A percentile compares a stretch with the other conserved stretches of the same genome.
These are phyloP conservation scores for Backusella circina DNA, from an alignment of 192 early-diverging fungal genomes.

Conservation along the genomic window DNA sequence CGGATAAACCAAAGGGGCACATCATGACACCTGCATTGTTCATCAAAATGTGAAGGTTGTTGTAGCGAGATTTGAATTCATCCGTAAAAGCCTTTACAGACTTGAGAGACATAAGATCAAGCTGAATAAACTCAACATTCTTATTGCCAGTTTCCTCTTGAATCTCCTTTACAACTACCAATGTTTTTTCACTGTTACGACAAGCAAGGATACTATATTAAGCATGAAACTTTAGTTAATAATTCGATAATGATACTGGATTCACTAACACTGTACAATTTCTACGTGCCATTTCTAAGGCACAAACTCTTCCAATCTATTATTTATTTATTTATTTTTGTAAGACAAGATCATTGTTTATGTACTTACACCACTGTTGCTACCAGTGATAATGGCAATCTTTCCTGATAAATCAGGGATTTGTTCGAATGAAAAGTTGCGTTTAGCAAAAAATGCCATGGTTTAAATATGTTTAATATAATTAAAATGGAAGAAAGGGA, in stretches of 20 bases:
- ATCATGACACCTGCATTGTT: slow-evolving; percentile 64
- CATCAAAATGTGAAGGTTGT: slow-evolving; percentile 46
- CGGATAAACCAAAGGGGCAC: slow-evolving; percentile 32
- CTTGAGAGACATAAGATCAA: slow-evolving; percentile 31
- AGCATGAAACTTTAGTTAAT: neutral
- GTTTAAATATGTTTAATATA: no score
- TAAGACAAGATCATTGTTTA: neutral
- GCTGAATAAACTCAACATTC: slow-evolving; percentile 19
- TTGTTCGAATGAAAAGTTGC: slow-evolving; percentile 14
- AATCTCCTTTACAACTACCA: slow-evolving; percentile 17
- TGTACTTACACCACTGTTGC: slow-evolving; percentile 39
- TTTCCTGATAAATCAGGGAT: slow-evolving; percentile 41
- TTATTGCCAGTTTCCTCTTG: slow-evolving; percentile 16
- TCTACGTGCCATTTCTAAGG: slow-evolving; percentile 25
- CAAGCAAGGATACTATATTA: slow-evolving; percentile 14
- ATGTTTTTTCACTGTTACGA: slow-evolving; percentile 12
- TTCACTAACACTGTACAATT: slow-evolving; percentile 27
- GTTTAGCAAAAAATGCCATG: neutral
- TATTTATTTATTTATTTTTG: neutral
- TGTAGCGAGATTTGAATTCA: slow-evolving; percentile 30
- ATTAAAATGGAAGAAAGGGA: no score
- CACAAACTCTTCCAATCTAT: slow-evolving; percentile 31
- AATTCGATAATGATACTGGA: no score
- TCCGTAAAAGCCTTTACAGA: slow-evolving; percentile 39
- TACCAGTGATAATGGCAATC: slow-evolving; percentile 46